Base-by-base conservation (phyloP, 2,329 filamentous ascomycete genomes). In the Talaromyces sp. region DNA sequence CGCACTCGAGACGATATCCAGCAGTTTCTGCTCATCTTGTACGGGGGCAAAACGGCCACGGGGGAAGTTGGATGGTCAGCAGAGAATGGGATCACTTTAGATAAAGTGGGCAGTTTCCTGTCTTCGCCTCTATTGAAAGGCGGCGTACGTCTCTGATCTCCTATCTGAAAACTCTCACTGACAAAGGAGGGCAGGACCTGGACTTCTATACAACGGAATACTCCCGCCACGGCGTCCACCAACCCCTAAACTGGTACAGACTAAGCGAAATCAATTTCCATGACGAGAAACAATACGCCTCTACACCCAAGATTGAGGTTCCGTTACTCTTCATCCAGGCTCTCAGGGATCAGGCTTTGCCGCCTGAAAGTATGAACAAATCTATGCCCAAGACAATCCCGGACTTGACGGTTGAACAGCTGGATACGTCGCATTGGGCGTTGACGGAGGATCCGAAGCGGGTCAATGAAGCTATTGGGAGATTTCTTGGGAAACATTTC, bases 171-270 rank as follows among this genome's bases (percentile, higher is more conserved):
- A 18, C 4, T 5, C 9, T 4, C 11, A 7, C 7, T 52, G 8
- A 31, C 5, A 23, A n/a, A 21, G 21, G 16, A 33, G 21, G 28
- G 46, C 40, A 80, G 72, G 90, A 93, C 76, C 75, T 93, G 50
- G 87, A 93, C 61, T 90, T 86, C 77, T 97, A 97, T 75, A 86
- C 86, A 18, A 77, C 84, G 33, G 82, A 92, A 77, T 96, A 88
- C 76, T 75, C 80, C n/a, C 82, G 84, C 46, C 84, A 88, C 71
- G 91, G 92, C 52, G 76, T 98, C 67, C 85, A 88, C 67, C 92
- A 92, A 0, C 91, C 92, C 16, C 80, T 92, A 64, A 95, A 93
- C 77, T 97, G 92, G 91, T 99, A 99, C 78, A 87, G 92, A 48
- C 89, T 85, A 2, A 81, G 85, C 21, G 79, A 84, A 73, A 75